Percentiles rank a stretch among this genome's conserved stretches.
Evolutionary conservation across 257 asterid species (phyloP).

Genomic region (Fraxinus excelsior): DNA sequence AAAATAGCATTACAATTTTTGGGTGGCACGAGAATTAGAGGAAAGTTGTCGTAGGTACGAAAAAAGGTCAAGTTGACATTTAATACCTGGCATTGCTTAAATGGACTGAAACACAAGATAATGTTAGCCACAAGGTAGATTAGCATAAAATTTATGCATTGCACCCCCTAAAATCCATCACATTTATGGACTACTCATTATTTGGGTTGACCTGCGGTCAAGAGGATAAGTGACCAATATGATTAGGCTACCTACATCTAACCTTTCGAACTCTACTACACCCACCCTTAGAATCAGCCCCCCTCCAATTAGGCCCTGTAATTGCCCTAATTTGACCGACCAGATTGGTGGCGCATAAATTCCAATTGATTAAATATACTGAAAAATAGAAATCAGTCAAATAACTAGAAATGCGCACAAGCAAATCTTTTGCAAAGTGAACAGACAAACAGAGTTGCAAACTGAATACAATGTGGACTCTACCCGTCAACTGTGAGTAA

Average conservation of each 20-base stretch:
- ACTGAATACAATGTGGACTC: background rate
- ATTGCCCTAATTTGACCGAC: background rate
- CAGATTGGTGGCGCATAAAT: background rate
- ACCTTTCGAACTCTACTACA: background rate
- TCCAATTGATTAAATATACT: background rate
- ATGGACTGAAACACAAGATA: conserved; percentile 43
- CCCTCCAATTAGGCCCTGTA: too few species aligned
- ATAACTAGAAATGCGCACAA: conserved; percentile 11
- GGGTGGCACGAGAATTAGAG: conserved; percentile 13
- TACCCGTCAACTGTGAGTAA: background rate
- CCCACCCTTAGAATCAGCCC: background rate
- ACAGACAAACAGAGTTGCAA: background rate
- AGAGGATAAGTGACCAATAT: background rate
- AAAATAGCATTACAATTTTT: conserved; percentile 26
- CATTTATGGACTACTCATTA: background rate
- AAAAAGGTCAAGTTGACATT: conserved; percentile 40
- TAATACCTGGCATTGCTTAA: conserved; percentile 34
- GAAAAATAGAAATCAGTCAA: conserved; percentile 2
- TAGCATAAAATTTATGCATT: conserved; percentile 33
- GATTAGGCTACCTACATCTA: background rate
- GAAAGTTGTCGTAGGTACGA: conserved; percentile 7
- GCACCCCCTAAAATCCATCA: background rate
- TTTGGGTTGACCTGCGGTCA: background rate
- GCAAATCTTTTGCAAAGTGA: background rate
- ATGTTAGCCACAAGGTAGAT: conserved; percentile 27